Evolutionary conservation across 805 yeast species (phyloP).

Genomic region (Candida insectorum): DNA sequence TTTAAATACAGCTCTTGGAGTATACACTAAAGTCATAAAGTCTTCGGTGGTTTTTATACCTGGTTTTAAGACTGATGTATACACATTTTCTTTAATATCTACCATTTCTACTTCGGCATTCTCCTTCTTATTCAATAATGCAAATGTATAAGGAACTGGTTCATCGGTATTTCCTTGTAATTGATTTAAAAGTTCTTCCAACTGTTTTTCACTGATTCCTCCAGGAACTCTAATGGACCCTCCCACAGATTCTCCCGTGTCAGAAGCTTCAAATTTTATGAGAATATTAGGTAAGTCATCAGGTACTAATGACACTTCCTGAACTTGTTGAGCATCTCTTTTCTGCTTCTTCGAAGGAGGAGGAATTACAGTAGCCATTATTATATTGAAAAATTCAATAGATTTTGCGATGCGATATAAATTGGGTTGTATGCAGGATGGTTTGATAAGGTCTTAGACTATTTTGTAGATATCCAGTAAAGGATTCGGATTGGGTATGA

Average conservation of each 20-base stretch:
- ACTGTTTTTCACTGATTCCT: constrained; percentile 74
- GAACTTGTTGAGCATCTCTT: constrained; percentile 76
- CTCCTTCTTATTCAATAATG: constrained; percentile 50
- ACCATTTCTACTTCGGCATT: constrained; percentile 41
- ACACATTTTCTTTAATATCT: constrained; percentile 76
- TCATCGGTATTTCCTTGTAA: constrained; percentile 69
- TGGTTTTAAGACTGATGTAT: constrained; percentile 79
- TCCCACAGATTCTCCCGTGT: constrained; percentile 83
- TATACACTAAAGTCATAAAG: constrained; percentile 81
- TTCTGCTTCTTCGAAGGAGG: constrained; percentile 90
- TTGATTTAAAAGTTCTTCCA: constrained; percentile 84
- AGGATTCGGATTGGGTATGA: too few species aligned
- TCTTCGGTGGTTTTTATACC: constrained; percentile 90
- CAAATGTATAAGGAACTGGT: constrained; percentile 86
- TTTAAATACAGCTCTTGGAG: constrained; percentile 93
- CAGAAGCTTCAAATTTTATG: constrained; percentile 87
- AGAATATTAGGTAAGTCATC: constrained; percentile 81
- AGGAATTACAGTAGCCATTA: constrained; percentile 90
- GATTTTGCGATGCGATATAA: constrained; percentile 6
- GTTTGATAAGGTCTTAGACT: background rate
- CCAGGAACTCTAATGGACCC: constrained; percentile 92
- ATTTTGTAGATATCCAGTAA: background rate
- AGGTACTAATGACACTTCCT: constrained; percentile 72
- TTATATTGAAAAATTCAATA: constrained; percentile 1
- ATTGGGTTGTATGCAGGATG: too few species aligned